These are phyloP conservation scores for Monosporozyma unispora DNA, from an alignment of 805 yeast genomes.

Conservation along the genomic window DNA sequence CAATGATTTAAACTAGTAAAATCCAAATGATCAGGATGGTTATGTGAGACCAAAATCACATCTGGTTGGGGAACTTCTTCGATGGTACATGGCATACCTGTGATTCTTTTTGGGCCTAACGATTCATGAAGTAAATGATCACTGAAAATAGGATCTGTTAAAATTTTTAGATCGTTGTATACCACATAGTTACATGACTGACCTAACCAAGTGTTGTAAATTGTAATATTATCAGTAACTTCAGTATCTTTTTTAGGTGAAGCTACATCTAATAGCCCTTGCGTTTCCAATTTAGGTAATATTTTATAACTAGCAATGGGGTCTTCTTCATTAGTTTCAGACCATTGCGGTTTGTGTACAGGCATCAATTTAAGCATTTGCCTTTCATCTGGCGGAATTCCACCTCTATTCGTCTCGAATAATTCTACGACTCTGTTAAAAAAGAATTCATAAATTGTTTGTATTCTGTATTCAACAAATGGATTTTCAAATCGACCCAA, in stretches of 20 bases:
- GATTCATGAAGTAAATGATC: slow-evolving; percentile 51
- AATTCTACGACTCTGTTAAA: slow-evolving; percentile 64
- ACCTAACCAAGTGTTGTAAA: slow-evolving; percentile 75
- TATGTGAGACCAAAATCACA: slow-evolving; percentile 76
- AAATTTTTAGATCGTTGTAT: slow-evolving; percentile 57
- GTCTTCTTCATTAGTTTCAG: slow-evolving; percentile 33
- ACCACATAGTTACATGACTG: slow-evolving; percentile 79
- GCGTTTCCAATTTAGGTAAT: background rate
- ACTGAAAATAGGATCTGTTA: slow-evolving; percentile 79
- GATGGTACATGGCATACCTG: slow-evolving; percentile 61
- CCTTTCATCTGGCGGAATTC: slow-evolving; percentile 40
- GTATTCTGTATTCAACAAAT: slow-evolving; percentile 81
- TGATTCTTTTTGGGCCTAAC: slow-evolving; percentile 79
- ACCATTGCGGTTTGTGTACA: slow-evolving; percentile 50
- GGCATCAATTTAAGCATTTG: slow-evolving; percentile 53
- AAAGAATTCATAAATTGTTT: slow-evolving; percentile 79
- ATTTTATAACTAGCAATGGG: background rate
- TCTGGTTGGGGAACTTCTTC: slow-evolving; percentile 60
- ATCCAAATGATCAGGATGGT: slow-evolving; percentile 93
- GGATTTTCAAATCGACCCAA: slow-evolving; percentile 86
- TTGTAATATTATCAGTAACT: slow-evolving; percentile 4
- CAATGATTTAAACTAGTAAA: slow-evolving; percentile 40
- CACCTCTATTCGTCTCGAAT: slow-evolving; percentile 53
- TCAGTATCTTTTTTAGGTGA: background rate
- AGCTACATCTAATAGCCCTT: background rate